These are phyloP conservation scores for Phytophthora europaea DNA, from an alignment of 352 stramenopile species.

Conservation along the genomic window DNA sequence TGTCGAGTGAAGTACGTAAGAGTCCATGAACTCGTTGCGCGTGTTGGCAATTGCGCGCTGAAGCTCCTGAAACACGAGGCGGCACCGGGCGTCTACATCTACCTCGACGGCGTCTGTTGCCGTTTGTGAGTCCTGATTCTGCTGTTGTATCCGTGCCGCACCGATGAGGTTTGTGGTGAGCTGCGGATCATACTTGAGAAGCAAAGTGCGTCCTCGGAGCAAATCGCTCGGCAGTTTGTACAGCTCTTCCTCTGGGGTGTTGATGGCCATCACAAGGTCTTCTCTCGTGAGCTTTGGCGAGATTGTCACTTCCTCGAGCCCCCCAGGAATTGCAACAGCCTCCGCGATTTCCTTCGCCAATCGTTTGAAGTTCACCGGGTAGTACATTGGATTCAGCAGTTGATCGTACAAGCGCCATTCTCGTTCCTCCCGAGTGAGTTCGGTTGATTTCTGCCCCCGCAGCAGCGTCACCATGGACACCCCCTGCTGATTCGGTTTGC, in stretches of 20 bases:
- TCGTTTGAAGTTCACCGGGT: conserved; percentile 61
- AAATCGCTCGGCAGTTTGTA: conserved; percentile 72
- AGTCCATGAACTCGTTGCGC: conserved; percentile 92
- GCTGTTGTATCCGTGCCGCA: conserved; percentile 48
- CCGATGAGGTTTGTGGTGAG: conserved; percentile 63
- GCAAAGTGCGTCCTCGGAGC: conserved; percentile 63
- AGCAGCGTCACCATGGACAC: conserved; percentile 59
- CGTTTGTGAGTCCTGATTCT: conserved; percentile 29
- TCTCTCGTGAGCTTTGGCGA: conserved; percentile 61
- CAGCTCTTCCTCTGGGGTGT: conserved; percentile 78
- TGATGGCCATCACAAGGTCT: conserved; percentile 65
- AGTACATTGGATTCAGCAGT: conserved; percentile 78
- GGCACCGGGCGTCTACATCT: conserved; percentile 90
- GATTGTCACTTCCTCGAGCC: conserved; percentile 35
- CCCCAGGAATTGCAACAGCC: conserved; percentile 7
- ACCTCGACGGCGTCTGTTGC: conserved; percentile 61
- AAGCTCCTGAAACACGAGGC: conserved; percentile 91
- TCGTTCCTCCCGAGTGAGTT: conserved; percentile 71
- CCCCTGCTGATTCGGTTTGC: conserved; percentile 11
- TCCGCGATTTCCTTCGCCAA: conserved; percentile 35
- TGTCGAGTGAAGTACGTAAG: conserved; percentile 88
- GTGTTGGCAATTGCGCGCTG: conserved; percentile 89
- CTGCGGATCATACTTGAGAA: conserved; percentile 76
- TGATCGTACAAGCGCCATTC: conserved; percentile 81
- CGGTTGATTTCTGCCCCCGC: conserved; percentile 52